Base-by-base conservation (phyloP, 768 basidiomycete genomes). In the Auricularia sp. region DNA sequence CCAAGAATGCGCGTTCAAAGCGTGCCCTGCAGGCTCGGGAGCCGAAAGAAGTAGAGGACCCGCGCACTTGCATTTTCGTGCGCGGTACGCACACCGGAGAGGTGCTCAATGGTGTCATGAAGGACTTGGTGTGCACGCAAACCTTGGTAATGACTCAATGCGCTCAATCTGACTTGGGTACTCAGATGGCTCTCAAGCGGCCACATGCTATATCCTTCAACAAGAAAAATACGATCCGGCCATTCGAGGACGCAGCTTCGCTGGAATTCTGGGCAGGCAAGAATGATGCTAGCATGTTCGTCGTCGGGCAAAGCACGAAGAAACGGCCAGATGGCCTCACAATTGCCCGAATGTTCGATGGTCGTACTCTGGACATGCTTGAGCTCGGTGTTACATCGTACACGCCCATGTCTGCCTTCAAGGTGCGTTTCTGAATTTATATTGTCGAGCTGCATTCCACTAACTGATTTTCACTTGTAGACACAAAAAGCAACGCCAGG, bases 1-100 rank as follows among this genome's bases (percentile, higher is more conserved):
- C 97, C 24, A 92, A 90, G 81, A 98, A 96, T 82, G 95, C 97
- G 5, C 85, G 96, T 42, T 90, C 90, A 14, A 99, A 98, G 77
- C 83, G 97, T 66, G 95, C 84, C 0, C 71, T 95, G 69, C 90
- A 91, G 36, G 90, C 89, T 42, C 83, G 94, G 11, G 89, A 89
- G 70, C 85, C 97, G 0, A 95, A 96, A 73, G 87, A 94, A 69
- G 81, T 96, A 64, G 94, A 95, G 76, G 93, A 92, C 72, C 81
- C 85, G 42, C 86, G 94, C 69, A 93, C 87, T 24, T 88, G 88
- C 11, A 83, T 99, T 65, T 96, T 99, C 74, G 93, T 97, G 33
- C 85, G 88, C 68, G 94, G 95, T 10, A 90, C 88, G 18, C 87
- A 92, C 71, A 84, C 90, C 0, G 92, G 93, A 18, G 89, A 94